These are phyloP conservation scores for Forsythia suspensa DNA, from an alignment of 257 asterid species.

Conservation along the genomic window DNA sequence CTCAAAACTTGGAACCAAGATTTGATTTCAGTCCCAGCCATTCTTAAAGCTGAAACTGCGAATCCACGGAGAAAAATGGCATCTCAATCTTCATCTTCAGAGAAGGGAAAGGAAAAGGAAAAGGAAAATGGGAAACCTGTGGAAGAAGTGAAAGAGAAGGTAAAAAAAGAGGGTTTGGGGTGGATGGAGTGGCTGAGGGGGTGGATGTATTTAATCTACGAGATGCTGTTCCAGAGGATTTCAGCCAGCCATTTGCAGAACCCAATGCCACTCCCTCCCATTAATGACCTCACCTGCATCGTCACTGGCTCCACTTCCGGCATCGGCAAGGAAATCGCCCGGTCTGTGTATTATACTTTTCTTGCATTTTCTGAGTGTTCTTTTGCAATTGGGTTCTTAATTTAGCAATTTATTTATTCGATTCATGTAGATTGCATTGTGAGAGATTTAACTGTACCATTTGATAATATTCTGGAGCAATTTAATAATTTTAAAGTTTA, in stretches of 20 bases:
- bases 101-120: constrained; percentile 32
- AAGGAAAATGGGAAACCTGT: constrained; percentile 25
- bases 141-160: constrained; percentile 28
- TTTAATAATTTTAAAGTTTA: no score
- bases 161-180: constrained; percentile 67
- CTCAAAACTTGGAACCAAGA: neutral
- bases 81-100: constrained; percentile 38
- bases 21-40: neutral
- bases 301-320: constrained; percentile 99
- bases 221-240: constrained; percentile 92
- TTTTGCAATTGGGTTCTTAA: neutral
- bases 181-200: constrained; percentile 94
- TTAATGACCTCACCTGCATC: constrained; percentile 71
- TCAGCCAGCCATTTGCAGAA: constrained; percentile 79
- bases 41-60: neutral
- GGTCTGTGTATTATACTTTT: constrained; percentile 24
- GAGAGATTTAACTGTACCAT: neutral
- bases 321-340: constrained; percentile 91
- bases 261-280: constrained; percentile 87
- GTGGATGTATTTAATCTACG: constrained; percentile 65
- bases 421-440: neutral
- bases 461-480: neutral
- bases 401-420: constrained; percentile 2
- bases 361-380: neutral
- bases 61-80: constrained; percentile 28